Percentiles rank a stretch among this genome's conserved stretches.
Evolutionary conservation across 208 protist genomes (phyloP).

Genomic region (Acanthamoeba royreba): DNA sequence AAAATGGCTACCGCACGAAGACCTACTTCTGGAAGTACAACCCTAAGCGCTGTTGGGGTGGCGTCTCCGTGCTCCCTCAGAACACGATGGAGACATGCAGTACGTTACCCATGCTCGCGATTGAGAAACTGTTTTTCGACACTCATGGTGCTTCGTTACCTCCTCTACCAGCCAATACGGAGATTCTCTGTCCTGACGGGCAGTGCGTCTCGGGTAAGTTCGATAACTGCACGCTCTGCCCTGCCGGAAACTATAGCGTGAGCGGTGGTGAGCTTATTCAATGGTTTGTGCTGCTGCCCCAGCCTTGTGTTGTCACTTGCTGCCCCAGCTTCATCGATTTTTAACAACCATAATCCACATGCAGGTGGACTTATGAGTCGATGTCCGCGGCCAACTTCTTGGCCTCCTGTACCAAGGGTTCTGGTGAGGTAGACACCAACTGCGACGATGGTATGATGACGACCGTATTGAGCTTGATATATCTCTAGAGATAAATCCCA

Average conservation of each 20-base stretch:
- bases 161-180: background rate
- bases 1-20: background rate
- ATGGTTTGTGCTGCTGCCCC: background rate
- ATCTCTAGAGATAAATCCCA: background rate
- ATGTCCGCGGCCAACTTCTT: background rate
- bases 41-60: slow-evolving; percentile 40
- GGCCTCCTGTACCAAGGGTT: background rate
- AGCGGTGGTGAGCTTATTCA: slow-evolving; percentile 6
- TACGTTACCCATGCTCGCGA: background rate
- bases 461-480: background rate
- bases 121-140: background rate
- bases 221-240: background rate
- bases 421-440: background rate
- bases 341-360: background rate
- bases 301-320: background rate
- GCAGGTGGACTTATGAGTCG: background rate
- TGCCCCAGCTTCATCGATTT: background rate
- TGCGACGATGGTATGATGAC: background rate
- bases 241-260: slow-evolving; percentile 25
- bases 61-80: background rate
- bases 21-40: slow-evolving; percentile 43
- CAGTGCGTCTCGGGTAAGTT: background rate
- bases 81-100: background rate
- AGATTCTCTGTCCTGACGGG: slow-evolving; percentile 23
- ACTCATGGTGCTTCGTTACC: background rate